Base-by-base conservation (phyloP, 495 filamentous ascomycete genomes). In the Aspergillus sclerotioniger region DNA sequence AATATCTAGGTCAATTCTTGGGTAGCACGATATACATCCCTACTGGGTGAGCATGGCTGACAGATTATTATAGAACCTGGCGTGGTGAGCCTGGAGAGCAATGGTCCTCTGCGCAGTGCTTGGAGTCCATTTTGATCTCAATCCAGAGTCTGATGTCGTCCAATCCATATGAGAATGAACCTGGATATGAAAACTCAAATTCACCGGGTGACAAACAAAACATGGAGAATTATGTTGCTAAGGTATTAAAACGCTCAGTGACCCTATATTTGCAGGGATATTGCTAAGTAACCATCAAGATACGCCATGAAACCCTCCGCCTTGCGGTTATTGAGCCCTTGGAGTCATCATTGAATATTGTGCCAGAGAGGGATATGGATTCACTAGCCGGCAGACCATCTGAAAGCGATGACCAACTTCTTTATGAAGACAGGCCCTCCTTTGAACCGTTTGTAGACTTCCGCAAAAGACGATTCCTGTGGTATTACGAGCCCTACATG, bases 81-180 rank as follows among this genome's bases (percentile, higher is more conserved):
- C 84, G 87, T 32, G 94, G 93, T 7, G 86, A 93, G 64, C 78
- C 84, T 25, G 89, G 90, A 45, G 94, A 98, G 69, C 85, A 96
- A 67, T 98, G 94, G 94, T 96, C 91, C 28, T 89, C 92, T 0
- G 95, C 94, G 3, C 94, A 98, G 68, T 92, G 94, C 16, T 77
- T 98, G 4, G 94, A 98, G 69, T 97, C 94, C 0, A 89, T 97
- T 50, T 71, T 98, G 31, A 84, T 98, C 31, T 98, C 94, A 6
- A 97, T 98, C 53, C 94, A 98, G 70, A 96, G 91, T 65, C 77
- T 98, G 28, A 92, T 98, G 87, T 95, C 91, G 1, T 73, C 84
- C 20, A 96, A 97, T 68, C 94, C 94, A 0, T 98, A 96, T 71
- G 90, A 94, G 70, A 96, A 97, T 62, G 94, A 98, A 67, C 94